Percentiles rank a stretch among this genome's conserved stretches.
Conservation (phyloP, 2,329 filamentous ascomycete genomes). For the Claviceps citrina region DNA sequence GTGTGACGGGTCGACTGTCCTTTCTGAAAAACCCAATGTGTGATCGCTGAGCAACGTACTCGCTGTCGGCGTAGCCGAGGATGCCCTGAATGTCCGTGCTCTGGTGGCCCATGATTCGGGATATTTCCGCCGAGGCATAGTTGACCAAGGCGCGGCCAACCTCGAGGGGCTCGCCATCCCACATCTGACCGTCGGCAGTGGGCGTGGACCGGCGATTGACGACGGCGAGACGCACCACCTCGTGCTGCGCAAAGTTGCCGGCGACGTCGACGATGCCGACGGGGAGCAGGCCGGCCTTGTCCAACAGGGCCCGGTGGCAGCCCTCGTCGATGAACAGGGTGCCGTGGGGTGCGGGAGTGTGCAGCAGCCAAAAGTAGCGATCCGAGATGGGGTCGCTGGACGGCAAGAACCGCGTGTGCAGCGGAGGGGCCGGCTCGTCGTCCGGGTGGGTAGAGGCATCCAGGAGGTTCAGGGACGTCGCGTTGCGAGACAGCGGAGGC, state of each 20-base stretch:
- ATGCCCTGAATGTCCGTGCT: constrained; percentile 67
- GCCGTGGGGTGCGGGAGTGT: constrained; percentile 80
- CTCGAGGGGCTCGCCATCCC: constrained; percentile 44
- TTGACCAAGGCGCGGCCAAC: constrained; percentile 85
- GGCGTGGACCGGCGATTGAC: constrained; percentile 43
- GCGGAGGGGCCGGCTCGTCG: constrained; percentile 25
- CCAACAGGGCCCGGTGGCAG: constrained; percentile 61
- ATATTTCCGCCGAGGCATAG: constrained; percentile 75
- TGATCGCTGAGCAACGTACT: constrained; percentile 81
- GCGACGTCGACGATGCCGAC: constrained; percentile 85
- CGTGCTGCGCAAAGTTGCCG: constrained; percentile 78
- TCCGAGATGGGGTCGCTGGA: constrained; percentile 75
- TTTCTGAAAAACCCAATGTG: constrained; percentile 62
- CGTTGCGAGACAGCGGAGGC: constrained; percentile 22
- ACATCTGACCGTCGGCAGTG: constrained; percentile 27
- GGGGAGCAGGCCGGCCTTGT: constrained; percentile 76
- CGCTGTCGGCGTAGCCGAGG: constrained; percentile 83
- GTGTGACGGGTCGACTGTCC: constrained; percentile 39
- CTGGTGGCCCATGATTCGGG: constrained; percentile 66
- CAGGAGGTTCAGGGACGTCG: constrained; percentile 25
- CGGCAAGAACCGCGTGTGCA: constrained; percentile 88
- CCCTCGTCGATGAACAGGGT: constrained; percentile 88
- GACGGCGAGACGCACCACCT: constrained; percentile 75
- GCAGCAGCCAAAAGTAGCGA: constrained; percentile 91
- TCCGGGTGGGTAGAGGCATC: constrained; percentile 10